phyloP scores from a whole-genome alignment of 805 yeast species.

The Candida arabinofermentans region DNA sequence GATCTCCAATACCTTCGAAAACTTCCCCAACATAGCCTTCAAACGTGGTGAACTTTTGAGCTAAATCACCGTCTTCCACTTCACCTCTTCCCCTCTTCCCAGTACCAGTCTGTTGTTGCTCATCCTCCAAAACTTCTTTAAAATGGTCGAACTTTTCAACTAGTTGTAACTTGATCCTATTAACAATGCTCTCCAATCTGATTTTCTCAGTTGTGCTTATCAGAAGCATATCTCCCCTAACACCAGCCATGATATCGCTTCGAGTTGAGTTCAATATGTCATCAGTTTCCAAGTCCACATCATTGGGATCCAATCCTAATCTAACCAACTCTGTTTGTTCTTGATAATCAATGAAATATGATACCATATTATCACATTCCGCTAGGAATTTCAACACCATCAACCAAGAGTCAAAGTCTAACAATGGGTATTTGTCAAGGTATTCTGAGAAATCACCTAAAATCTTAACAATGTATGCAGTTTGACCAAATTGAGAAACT shows the following conservation, averaged over 20 bases:
- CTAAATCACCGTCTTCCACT: slow-evolving; percentile 2
- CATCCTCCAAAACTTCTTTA: slow-evolving; percentile 7
- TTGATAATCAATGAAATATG: slow-evolving; percentile 28
- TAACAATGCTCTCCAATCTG: slow-evolving; percentile 30
- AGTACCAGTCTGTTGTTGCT: slow-evolving; percentile 3
- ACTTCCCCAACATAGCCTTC: slow-evolving; percentile 32
- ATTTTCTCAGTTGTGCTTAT: slow-evolving; percentile 32
- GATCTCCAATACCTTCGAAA: slow-evolving; percentile 33
- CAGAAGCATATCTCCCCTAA: slow-evolving; percentile 1
- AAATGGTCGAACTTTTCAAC: slow-evolving; percentile 29
- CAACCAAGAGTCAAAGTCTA: slow-evolving; percentile 21
- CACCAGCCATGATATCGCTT: neutral
- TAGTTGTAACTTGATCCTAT: slow-evolving; percentile 27
- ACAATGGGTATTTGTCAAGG: slow-evolving; percentile 36
- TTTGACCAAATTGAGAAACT: slow-evolving; percentile 48
- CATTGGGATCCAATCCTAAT: neutral
- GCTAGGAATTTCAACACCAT: slow-evolving; percentile 20
- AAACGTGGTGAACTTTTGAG: slow-evolving; percentile 9
- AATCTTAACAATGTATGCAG: slow-evolving; percentile 55
- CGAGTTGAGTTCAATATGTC: slow-evolving; percentile 3
- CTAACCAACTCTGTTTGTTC: neutral
- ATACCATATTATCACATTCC: slow-evolving; percentile 25
- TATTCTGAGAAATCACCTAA: slow-evolving; percentile 68
- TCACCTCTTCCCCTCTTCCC: slow-evolving; percentile 8
- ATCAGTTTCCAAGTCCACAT: slow-evolving; percentile 7